These are phyloP conservation scores for Phytophthora nicotianae DNA, from an alignment of 352 stramenopile species.

Conservation along the genomic window DNA sequence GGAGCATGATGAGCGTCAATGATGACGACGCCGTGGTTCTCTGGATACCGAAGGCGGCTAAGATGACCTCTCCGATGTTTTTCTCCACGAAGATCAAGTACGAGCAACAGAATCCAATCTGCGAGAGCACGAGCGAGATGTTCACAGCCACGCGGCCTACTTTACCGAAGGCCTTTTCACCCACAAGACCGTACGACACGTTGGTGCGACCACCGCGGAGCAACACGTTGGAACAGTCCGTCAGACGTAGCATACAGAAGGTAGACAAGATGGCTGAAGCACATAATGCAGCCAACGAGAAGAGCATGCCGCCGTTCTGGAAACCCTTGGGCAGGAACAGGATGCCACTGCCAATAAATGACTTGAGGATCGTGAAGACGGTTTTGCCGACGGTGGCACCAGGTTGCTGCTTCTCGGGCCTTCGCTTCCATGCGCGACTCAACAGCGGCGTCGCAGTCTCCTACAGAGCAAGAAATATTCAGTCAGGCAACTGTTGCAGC, in stretches of 20 bases:
- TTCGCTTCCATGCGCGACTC: constrained; percentile 34
- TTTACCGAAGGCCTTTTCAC: constrained; percentile 59
- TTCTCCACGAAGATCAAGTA: constrained; percentile 80
- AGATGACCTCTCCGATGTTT: constrained; percentile 68
- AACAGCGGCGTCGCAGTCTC: constrained; percentile 51
- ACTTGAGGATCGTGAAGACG: constrained; percentile 75
- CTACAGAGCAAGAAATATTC: constrained; percentile 14
- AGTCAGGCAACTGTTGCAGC: constrained; percentile 13
- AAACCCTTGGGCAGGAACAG: constrained; percentile 74
- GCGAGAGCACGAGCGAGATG: constrained; percentile 72
- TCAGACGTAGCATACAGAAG: constrained; percentile 69
- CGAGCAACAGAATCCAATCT: constrained; percentile 75
- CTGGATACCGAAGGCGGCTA: constrained; percentile 50
- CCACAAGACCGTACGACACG: constrained; percentile 67
- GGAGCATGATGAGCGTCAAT: constrained; percentile 61
- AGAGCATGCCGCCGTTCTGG: constrained; percentile 71
- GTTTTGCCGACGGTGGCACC: constrained; percentile 57
- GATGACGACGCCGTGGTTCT: constrained; percentile 52
- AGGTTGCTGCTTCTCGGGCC: constrained; percentile 26
- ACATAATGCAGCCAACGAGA: constrained; percentile 56
- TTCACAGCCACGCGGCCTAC: constrained; percentile 59
- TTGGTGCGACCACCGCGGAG: constrained; percentile 28
- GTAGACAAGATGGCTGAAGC: constrained; percentile 54
- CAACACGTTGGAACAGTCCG: constrained; percentile 54
- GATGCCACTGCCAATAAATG: constrained; percentile 73